Conservation (phyloP, 2,329 filamentous ascomycete genomes). For the Trichophyton simii region DNA sequence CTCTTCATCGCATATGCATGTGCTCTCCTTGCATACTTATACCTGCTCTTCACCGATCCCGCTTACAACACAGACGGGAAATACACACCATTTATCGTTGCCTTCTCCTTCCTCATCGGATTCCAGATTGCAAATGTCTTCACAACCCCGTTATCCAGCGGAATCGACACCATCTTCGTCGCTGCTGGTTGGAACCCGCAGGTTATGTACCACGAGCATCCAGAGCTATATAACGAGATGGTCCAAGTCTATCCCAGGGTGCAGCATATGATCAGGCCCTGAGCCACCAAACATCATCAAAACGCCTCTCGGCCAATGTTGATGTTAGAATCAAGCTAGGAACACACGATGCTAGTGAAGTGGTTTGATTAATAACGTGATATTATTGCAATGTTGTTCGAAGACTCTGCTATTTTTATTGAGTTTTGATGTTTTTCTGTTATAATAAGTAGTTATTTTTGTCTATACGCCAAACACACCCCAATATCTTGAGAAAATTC, state of each 20-base stretch:
- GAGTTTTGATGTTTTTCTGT: too few relatives aligned
- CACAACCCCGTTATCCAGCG: conserved; percentile 73
- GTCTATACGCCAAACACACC: too few relatives aligned
- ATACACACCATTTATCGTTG: conserved; percentile 67
- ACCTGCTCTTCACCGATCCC: conserved; percentile 68
- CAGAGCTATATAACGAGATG: conserved; percentile 48
- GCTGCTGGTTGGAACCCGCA: conserved; percentile 54
- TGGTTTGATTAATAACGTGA: too few relatives aligned
- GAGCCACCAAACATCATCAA: neutral
- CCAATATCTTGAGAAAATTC: too few relatives aligned
- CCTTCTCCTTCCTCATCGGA: conserved; percentile 79
- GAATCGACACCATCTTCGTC: conserved; percentile 87
- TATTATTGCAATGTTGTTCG: too few relatives aligned
- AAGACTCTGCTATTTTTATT: too few relatives aligned
- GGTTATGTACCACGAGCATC: conserved; percentile 67
- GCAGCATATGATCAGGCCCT: neutral
- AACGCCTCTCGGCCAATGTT: too few relatives aligned
- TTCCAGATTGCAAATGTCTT: conserved; percentile 83
- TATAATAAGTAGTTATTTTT: too few relatives aligned
- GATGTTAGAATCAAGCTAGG: too few relatives aligned
- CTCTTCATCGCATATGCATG: conserved; percentile 75
- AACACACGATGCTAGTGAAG: too few relatives aligned
- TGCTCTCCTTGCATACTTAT: conserved; percentile 73
- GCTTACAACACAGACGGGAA: conserved; percentile 56
- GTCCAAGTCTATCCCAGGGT: neutral